These are phyloP conservation scores for Phlebopus sp. DNA, from an alignment of 1,284 basidiomycete species.

Conservation along the genomic window DNA sequence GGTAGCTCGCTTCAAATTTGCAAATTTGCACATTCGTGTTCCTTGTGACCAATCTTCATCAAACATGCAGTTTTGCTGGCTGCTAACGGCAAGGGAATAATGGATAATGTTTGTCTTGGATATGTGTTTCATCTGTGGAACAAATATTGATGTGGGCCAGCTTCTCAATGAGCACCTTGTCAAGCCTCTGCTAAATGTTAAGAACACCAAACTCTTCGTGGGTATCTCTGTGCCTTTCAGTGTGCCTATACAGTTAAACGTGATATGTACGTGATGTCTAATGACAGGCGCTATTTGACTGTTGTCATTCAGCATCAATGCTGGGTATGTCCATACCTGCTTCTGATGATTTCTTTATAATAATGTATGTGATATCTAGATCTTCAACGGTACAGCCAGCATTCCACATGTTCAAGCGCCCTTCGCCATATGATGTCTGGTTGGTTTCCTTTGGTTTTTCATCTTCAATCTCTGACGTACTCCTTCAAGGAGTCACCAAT, in stretches of 20 bases:
- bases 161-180: conserved; percentile 35
- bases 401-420: not conserved
- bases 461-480: not conserved
- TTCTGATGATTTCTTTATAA: not conserved
- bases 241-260: too few relatives aligned
- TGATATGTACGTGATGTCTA: too few relatives aligned
- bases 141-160: conserved; percentile 14
- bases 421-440: not conserved
- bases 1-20: conserved; percentile 15
- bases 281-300: conserved; percentile 8
- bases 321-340: not conserved
- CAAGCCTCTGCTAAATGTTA: conserved; percentile 32
- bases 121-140: not conserved
- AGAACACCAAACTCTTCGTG: conserved; percentile 31
- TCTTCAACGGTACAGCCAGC: not conserved
- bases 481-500: not conserved
- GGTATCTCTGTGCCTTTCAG: not conserved
- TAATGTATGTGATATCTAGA: not conserved
- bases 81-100: conserved; percentile 12
- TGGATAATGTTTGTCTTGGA: conserved; percentile 32
- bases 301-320: conserved; percentile 6
- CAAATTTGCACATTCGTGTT: too few relatives aligned
- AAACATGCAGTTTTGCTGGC: conserved; percentile 4
- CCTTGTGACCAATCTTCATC: not conserved
- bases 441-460: not conserved